Base-by-base conservation (phyloP, 2,329 filamentous ascomycete genomes). In the Phaeosphaeriaceae sp. region DNA sequence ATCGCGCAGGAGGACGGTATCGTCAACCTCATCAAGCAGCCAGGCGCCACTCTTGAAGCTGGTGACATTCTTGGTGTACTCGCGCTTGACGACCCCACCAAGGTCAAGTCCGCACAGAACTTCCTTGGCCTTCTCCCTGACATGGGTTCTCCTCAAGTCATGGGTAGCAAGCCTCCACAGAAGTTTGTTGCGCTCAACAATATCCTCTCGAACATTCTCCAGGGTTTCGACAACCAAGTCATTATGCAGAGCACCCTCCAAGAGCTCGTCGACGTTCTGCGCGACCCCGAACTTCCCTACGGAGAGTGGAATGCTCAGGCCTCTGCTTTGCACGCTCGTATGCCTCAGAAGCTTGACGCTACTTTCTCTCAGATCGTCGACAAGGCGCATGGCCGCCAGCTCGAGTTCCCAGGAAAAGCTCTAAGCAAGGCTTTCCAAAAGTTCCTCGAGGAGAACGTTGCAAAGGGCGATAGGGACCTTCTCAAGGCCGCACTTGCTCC, bases 11-110 rank as follows among this genome's bases (percentile, higher is more conserved):
- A 99, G 79, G 95, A 97, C 71, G 95, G 95, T 84, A 87, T 97
- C 55, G 94, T 99, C 56, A 95, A 97, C 83, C 88, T 99, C 72
- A 97, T 99, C 85, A 99, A 99, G 88, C 95, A 98, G 82, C 95
- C 95, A 63, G 95, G 95, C 78, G 92, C 95, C n/a, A 96, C 93
- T 19, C 91, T 99, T 49, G 94, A 98, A 79, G 95, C 95, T 76
- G 95, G 95, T 79, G 95, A 99, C 77, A 98, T 99, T 60, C 88
- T 99, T n/a, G 95, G 94, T 82, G 97, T 99, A 65, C 87, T 99
- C 24, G 91, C 94, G 63, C 86, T 99, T 35, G 95, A 99, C 75
- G 95, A 99, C 78, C 95, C 95, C 3, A 93, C 91, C 69, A 93
- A 94, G 71, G 94, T 99, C 75, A 97, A 99, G 86, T 94, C 97